These are phyloP conservation scores for Aspergillus wentii DNA, from an alignment of 495 filamentous ascomycete genomes.

Conservation along the genomic window DNA sequence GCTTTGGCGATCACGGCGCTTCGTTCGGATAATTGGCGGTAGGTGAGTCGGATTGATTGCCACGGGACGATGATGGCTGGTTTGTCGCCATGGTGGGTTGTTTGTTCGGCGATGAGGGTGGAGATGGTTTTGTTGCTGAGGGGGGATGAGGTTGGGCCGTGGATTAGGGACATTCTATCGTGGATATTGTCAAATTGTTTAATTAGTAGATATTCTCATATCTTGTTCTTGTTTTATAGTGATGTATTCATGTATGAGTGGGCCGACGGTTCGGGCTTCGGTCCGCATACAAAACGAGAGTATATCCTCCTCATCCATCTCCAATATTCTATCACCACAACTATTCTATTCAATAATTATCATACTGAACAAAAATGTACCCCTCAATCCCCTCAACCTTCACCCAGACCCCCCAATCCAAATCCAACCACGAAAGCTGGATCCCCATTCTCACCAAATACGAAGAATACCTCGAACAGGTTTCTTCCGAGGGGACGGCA, in stretches of 20 bases:
- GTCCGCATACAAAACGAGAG: too few relatives aligned
- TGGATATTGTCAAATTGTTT: too few relatives aligned
- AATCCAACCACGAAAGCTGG: constrained; percentile 15
- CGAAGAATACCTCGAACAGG: constrained; percentile 13
- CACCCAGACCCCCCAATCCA: constrained; percentile 10
- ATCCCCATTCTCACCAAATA: constrained; percentile 12
- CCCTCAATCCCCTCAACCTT: too few relatives aligned
- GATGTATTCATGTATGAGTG: too few relatives aligned
- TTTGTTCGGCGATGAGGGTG: constrained; percentile 17
- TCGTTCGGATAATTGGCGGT: constrained; percentile 13
- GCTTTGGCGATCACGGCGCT: constrained; percentile 14
- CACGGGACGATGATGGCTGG: constrained; percentile 16
- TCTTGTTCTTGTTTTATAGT: too few relatives aligned
- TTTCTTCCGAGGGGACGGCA: constrained; percentile 14
- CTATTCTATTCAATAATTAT: too few relatives aligned
- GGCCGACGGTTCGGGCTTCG: too few relatives aligned
- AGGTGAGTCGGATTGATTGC: constrained; percentile 14
- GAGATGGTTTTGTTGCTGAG: constrained; percentile 14
- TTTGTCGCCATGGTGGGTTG: constrained; percentile 2
- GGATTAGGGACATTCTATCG: constrained; percentile 12
- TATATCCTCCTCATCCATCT: too few relatives aligned
- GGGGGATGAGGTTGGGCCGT: constrained; percentile 10
- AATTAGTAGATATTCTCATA: too few relatives aligned
- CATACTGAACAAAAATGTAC: too few relatives aligned
- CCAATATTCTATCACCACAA: too few relatives aligned